Evolutionary conservation across 306 rosid genomes (phyloP), one percentile per base, ranked within the genome.

Genomic region (Ammopiptanthus mongolicus): DNA sequence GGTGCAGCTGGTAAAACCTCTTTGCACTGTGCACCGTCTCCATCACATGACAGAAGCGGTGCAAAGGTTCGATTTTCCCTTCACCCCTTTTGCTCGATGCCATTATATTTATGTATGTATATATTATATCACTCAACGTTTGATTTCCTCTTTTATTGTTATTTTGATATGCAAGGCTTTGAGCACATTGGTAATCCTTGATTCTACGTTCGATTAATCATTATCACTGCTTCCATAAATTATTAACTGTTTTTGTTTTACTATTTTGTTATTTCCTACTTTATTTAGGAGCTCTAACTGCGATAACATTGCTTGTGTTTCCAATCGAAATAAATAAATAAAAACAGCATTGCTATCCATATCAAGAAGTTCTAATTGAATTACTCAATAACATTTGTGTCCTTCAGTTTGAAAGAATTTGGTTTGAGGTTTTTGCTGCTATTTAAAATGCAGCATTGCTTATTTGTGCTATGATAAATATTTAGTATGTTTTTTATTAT

Each of bases 391-490:
- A 95, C 81, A 80, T 92, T 80, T 97, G 97, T 34, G 97, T 95
- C 75, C 90, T 95, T 85, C 99, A 92, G 83, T 95, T 95, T 81
- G 99, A 95, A 80, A 90, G 93, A 80, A 97, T 93, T 53, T 97
- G 89, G 71, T 95, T 90, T 82, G 93, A 95, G 99, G 99, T 95
- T 79, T 84, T 93, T 81, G 66, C 71, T 65, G 50, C 80, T 78
- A 73, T 64, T 71, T 60, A 8, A 77, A 42, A 41, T 69, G 67
- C 17, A 21, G 19, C 78, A 81, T 78, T 63, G 66, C 58, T 56
- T 41, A 46, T 37, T 37, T 37, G 8, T 37, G 3, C 3, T 2
- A 1, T 37, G 9, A 10, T 4, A 8, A 37, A 37, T 37, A 37
- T 37, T 1, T 9, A 37, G 42, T 37, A 37, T 37, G 11, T 37